Conservation (phyloP, 192 early-diverging fungal genomes). For the Anaeromyces robustus region DNA sequence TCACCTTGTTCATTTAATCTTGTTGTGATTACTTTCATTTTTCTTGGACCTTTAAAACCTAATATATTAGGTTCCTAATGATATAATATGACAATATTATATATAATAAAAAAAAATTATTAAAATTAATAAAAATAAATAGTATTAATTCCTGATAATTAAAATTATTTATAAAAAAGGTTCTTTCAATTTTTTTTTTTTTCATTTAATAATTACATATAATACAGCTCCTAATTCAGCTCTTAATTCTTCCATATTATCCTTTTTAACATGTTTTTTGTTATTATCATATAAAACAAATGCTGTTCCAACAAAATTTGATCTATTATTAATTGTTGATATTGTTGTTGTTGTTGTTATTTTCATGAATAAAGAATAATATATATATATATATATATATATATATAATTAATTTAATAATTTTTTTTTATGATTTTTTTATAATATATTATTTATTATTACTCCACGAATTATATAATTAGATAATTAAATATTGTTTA, state of each 20-base stretch:
- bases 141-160: too few species aligned
- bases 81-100: not conserved
- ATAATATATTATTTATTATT: too few species aligned
- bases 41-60: constrained; percentile 79
- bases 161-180: too few species aligned
- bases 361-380: too few species aligned
- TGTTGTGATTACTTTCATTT: constrained; percentile 72
- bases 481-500: too few species aligned
- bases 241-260: constrained; percentile 12
- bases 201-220: constrained; percentile 53
- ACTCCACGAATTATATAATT: too few species aligned
- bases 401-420: too few species aligned
- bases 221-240: constrained; percentile 60
- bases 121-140: not conserved
- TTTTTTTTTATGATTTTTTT: too few species aligned
- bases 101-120: not conserved
- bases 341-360: too few species aligned
- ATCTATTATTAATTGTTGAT: constrained; percentile 25
- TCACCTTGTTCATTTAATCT: constrained; percentile 42
- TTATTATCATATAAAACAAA: constrained; percentile 60
- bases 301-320: constrained; percentile 73
- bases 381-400: too few species aligned
- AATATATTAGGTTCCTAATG: constrained; percentile 67
- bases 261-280: constrained; percentile 15
- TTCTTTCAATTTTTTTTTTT: too few species aligned